Conservation (phyloP, 2,329 filamentous ascomycete species). For the Sphaceloma murrayae region DNA sequence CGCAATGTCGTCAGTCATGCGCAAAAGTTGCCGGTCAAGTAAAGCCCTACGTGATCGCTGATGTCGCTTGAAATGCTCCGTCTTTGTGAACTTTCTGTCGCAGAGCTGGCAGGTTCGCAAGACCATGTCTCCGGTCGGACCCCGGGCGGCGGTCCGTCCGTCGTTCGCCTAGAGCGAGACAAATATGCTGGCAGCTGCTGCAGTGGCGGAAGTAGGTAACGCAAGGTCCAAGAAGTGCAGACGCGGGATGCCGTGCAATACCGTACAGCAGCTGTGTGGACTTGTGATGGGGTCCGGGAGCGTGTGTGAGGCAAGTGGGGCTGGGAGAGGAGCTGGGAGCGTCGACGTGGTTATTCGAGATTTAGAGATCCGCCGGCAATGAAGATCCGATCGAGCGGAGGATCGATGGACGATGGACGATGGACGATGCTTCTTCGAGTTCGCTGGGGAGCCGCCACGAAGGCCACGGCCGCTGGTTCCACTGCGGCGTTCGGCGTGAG, state of each 20-base stretch:
- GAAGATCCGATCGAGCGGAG: constrained; percentile 6
- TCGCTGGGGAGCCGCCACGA: neutral
- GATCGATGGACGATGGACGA: constrained; percentile 7
- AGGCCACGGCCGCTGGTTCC: neutral
- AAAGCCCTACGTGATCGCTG: constrained; percentile 43
- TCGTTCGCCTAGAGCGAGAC: no score
- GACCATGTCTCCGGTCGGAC: constrained; percentile 19
- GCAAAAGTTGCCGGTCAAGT: constrained; percentile 12
- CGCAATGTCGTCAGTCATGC: constrained; percentile 21
- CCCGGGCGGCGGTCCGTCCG: no score
- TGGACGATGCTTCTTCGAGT: neutral
- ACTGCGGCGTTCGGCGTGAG: neutral
- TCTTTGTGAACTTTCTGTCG: constrained; percentile 48
- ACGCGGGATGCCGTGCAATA: constrained; percentile 6
- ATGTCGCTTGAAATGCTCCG: constrained; percentile 47
- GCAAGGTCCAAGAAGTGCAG: constrained; percentile 1
- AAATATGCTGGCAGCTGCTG: neutral
- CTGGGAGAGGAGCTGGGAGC: constrained; percentile 1
- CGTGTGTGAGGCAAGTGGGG: constrained; percentile 9
- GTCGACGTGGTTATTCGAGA: neutral
- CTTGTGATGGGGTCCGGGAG: constrained; percentile 10
- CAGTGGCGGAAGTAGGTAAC: no score
- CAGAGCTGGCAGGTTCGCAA: constrained; percentile 27
- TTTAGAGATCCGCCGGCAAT: constrained; percentile 5
- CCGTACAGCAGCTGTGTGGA: neutral